These are phyloP conservation scores for Alnus rubra DNA, from an alignment of 306 rosid species.

Conservation along the genomic window DNA sequence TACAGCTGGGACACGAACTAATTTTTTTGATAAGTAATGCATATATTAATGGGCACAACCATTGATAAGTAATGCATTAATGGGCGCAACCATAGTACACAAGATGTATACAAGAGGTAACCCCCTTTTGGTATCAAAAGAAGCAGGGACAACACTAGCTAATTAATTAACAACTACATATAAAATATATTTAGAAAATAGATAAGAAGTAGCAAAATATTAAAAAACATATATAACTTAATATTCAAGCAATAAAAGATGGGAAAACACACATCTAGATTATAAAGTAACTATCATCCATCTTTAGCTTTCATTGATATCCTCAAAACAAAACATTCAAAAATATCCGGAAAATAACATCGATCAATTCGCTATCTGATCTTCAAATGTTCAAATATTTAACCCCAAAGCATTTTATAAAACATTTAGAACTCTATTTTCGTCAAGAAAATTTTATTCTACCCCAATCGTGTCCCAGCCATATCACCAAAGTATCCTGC, in stretches of 20 bases:
- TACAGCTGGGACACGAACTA: background rate
- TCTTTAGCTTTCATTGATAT: background rate
- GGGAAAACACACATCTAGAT: background rate
- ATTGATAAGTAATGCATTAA: no score
- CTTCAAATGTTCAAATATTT: background rate
- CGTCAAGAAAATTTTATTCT: background rate
- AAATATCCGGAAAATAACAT: background rate
- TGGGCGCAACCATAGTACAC: no score
- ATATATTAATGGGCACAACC: no score
- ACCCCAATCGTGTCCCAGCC: background rate
- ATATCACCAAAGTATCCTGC: background rate
- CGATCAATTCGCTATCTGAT: background rate
- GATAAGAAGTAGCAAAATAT: background rate
- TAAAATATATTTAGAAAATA: background rate
- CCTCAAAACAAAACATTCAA: background rate
- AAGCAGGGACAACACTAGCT: background rate
- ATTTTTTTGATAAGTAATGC: no score
- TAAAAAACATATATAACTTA: background rate
- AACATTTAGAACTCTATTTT: background rate
- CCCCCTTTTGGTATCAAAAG: no score
- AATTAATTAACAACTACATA: no score
- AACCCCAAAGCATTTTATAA: background rate
- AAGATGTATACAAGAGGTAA: no score
- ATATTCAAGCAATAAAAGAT: background rate
- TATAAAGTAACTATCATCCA: no score